These are phyloP conservation scores for Pichia ethanolica DNA, from an alignment of 805 yeast species.

Conservation along the genomic window DNA sequence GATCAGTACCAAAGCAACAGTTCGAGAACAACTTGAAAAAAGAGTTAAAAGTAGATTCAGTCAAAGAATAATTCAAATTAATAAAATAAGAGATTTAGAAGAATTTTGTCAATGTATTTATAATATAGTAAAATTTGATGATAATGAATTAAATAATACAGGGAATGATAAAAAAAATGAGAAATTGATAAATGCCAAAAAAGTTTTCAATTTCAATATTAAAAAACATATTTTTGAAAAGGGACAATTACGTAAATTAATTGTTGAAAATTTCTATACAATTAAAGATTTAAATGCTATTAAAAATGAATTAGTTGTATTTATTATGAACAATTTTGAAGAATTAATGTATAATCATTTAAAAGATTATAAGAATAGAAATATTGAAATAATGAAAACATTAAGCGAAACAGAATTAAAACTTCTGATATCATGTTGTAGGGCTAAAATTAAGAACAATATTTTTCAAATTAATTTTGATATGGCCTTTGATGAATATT, in stretches of 20 bases:
- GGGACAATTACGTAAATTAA: slow-evolving; percentile 29
- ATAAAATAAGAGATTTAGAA: slow-evolving; percentile 40
- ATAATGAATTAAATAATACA: slow-evolving; percentile 2
- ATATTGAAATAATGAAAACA: slow-evolving; percentile 23
- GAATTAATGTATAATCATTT: slow-evolving; percentile 6
- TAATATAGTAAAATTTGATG: slow-evolving; percentile 18
- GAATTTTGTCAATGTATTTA: slow-evolving; percentile 44
- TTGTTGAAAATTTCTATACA: slow-evolving; percentile 47
- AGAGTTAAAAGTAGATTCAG: slow-evolving; percentile 87
- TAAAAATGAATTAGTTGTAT: slow-evolving; percentile 35
- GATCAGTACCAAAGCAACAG: slow-evolving; percentile 62
- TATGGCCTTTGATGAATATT: slow-evolving; percentile 69
- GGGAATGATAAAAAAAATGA: not conserved
- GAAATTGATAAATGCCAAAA: not conserved
- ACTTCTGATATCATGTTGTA: slow-evolving; percentile 64
- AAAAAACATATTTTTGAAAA: slow-evolving; percentile 17
- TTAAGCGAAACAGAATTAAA: slow-evolving; percentile 69
- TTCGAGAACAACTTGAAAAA: slow-evolving; percentile 79
- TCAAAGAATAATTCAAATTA: slow-evolving; percentile 61
- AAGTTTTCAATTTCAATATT: slow-evolving; percentile 31
- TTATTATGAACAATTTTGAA: slow-evolving; percentile 22
- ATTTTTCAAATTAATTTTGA: slow-evolving; percentile 65
- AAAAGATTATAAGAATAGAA: slow-evolving; percentile 10
- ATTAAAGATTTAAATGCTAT: slow-evolving; percentile 50
- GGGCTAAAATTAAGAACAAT: slow-evolving; percentile 55